These are phyloP conservation scores for Dissoconium aciculare DNA, from an alignment of 2,329 filamentous ascomycete species.

Conservation along the genomic window DNA sequence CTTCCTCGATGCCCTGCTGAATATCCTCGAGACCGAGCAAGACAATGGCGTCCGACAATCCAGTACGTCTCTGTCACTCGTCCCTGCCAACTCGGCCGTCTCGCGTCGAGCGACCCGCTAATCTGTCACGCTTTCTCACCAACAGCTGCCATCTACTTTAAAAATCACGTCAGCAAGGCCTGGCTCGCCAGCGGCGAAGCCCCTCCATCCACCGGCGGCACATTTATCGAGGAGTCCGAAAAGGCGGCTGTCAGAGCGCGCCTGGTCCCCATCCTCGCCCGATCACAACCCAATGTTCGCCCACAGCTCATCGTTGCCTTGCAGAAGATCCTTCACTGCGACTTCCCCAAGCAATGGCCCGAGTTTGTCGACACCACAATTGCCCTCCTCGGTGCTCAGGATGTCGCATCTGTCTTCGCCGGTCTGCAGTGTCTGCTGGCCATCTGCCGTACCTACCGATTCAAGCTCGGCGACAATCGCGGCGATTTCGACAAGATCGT, in stretches of 20 bases:
- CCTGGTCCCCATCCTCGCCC: constrained; percentile 76
- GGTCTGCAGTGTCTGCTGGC: constrained; percentile 87
- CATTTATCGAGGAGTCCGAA: constrained; percentile 73
- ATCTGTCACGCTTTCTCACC: constrained; percentile 15
- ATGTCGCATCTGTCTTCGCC: constrained; percentile 74
- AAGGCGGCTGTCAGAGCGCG: constrained; percentile 76
- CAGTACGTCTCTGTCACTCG: constrained; percentile 41
- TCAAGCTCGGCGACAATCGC: constrained; percentile 72
- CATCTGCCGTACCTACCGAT: constrained; percentile 88
- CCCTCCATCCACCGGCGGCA: constrained; percentile 32
- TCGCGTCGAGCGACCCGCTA: no score
- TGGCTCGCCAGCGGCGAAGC: constrained; percentile 71
- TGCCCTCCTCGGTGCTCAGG: constrained; percentile 73
- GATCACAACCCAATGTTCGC: constrained; percentile 59
- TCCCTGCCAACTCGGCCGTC: constrained; percentile 8
- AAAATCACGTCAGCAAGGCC: constrained; percentile 88
- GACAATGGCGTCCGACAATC: constrained; percentile 73
- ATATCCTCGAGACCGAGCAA: constrained; percentile 80
- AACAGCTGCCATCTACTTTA: constrained; percentile 87
- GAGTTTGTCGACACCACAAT: constrained; percentile 86
- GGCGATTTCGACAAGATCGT: constrained; percentile 90
- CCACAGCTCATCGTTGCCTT: constrained; percentile 87
- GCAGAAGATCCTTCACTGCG: constrained; percentile 88
- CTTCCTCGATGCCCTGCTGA: constrained; percentile 79
- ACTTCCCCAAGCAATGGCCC: constrained; percentile 91